Evolutionary conservation across 2,329 filamentous ascomycete species (phyloP).

Genomic region (Trichoderma lentiforme): DNA sequence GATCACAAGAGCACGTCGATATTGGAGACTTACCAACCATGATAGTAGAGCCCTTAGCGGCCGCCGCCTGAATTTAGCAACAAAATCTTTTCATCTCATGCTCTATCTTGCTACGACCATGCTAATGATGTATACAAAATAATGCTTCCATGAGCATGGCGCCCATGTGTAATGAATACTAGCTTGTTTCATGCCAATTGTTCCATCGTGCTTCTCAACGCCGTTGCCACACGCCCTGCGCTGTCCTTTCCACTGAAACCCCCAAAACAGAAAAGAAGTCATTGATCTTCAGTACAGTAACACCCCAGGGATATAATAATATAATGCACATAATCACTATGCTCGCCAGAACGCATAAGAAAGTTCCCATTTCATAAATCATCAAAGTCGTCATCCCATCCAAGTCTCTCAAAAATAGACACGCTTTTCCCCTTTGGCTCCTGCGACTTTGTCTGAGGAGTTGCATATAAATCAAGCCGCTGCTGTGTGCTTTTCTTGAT

Average conservation of each 20-base stretch:
- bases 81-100: neutral
- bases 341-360: constrained; percentile 13
- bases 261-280: neutral
- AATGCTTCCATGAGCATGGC: neutral
- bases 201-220: neutral
- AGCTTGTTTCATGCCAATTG: neutral
- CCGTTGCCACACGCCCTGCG: neutral
- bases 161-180: neutral
- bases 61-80: constrained; percentile 18
- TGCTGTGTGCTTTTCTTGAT: constrained; percentile 32
- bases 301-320: constrained; percentile 11
- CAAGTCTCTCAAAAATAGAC: constrained; percentile 53
- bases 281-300: constrained; percentile 14
- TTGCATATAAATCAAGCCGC: constrained; percentile 19
- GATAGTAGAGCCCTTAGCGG: constrained; percentile 45
- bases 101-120: neutral
- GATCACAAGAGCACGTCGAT: constrained; percentile 72
- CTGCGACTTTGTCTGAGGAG: constrained; percentile 20
- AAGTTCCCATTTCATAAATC: constrained; percentile 33
- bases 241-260: neutral
- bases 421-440: constrained; percentile 28
- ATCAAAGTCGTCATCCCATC: constrained; percentile 58
- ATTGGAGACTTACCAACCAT: constrained; percentile 71
- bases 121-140: neutral
- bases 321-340: constrained; percentile 11